Conservation (phyloP, 192 early-diverging fungal genomes). For the Coemansia sp. region DNA sequence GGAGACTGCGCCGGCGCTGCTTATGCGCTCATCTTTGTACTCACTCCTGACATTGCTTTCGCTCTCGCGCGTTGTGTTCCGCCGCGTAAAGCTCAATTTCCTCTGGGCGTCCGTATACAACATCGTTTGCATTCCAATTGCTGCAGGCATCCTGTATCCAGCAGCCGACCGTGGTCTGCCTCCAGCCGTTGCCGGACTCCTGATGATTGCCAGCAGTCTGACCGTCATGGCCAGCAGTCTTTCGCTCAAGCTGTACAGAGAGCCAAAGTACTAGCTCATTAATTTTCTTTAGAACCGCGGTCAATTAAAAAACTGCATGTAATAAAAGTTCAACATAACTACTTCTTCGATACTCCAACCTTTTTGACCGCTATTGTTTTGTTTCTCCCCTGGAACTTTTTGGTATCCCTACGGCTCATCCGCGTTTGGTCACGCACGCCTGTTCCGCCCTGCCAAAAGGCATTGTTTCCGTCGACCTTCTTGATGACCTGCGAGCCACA, state of each 20-base stretch:
- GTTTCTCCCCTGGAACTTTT: conserved; percentile 63
- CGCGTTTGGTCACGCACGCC: conserved; percentile 71
- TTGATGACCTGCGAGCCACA: conserved; percentile 72
- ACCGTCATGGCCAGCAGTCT: conserved; percentile 85
- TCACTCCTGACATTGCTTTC: conserved; percentile 80
- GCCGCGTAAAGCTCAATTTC: conserved; percentile 85
- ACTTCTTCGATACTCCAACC: conserved; percentile 33
- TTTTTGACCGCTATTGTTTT: conserved; percentile 61
- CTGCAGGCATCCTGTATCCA: conserved; percentile 81
- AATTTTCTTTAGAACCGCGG: background rate
- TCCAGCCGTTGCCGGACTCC: conserved; percentile 83
- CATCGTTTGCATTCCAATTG: conserved; percentile 83
- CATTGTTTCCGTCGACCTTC: conserved; percentile 55
- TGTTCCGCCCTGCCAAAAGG: conserved; percentile 91
- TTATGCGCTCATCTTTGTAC: conserved; percentile 76
- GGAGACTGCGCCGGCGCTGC: conserved; percentile 83
- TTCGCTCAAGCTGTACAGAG: conserved; percentile 62
- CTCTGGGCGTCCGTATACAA: conserved; percentile 91
- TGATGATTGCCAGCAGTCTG: conserved; percentile 87
- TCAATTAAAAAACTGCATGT: no score
- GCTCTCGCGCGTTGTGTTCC: conserved; percentile 74
- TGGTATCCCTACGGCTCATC: conserved; percentile 78
- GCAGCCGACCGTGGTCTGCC: conserved; percentile 61
- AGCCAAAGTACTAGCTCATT: conserved; percentile 22
- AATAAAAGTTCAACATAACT: no score